These are phyloP conservation scores for Cucumis cinereus DNA, from an alignment of 306 rosid species.

Conservation along the genomic window DNA sequence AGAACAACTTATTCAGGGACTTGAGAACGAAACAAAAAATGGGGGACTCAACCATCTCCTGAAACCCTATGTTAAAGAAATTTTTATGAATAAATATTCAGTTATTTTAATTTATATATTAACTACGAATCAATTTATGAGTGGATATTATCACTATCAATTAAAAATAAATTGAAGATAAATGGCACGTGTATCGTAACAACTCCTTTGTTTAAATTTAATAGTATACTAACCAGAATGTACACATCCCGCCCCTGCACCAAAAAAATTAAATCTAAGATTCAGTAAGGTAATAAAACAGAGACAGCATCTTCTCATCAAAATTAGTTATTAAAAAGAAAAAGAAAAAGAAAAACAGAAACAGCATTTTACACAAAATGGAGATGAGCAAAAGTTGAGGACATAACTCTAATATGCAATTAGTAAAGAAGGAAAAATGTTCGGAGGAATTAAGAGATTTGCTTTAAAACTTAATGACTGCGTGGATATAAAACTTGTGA, in stretches of 20 bases:
- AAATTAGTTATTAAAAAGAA: no score
- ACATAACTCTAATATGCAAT: not conserved
- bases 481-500: not conserved
- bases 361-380: not conserved
- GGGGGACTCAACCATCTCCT: no score
- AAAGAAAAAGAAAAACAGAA: not conserved
- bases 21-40: no score
- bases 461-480: not conserved
- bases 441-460: not conserved
- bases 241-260: slow-evolving; percentile 88
- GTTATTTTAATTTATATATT: not conserved
- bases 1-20: no score
- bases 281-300: slow-evolving; percentile 15
- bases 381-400: not conserved
- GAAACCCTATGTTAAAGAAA: no score
- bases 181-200: not conserved
- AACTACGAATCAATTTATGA: not conserved
- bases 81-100: not conserved
- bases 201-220: not conserved
- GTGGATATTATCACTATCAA: not conserved
- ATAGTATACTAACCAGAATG: slow-evolving; percentile 62
- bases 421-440: not conserved
- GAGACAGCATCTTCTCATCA: not conserved
- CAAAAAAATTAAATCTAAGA: slow-evolving; percentile 14
- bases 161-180: not conserved